A percentile compares a stretch with the other conserved stretches of the same genome.
Evolutionary conservation across 257 asterid species (phyloP).

Genomic region (Solanum sejunctum): DNA sequence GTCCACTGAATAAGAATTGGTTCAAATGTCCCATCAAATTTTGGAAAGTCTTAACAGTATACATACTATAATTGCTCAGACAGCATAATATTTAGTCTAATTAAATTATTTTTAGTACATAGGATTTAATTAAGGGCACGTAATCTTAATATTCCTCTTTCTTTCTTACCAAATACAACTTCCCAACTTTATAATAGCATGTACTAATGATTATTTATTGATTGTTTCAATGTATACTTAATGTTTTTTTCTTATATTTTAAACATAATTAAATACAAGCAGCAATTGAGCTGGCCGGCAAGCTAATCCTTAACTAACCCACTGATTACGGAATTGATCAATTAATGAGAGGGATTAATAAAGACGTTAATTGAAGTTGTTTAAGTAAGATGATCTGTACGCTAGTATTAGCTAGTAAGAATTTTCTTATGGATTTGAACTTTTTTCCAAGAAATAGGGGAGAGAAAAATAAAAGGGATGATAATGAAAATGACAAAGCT

Average conservation of each 20-base stretch:
- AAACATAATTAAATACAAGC: not conserved
- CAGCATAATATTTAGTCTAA: not conserved
- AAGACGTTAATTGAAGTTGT: not conserved
- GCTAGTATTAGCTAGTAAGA: no score
- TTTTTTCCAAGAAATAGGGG: no score
- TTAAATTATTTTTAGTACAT: not conserved
- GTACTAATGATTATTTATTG: not conserved
- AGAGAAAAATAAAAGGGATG: no score
- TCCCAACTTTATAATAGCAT: not conserved
- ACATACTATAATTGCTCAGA: not conserved
- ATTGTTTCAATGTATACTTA: not conserved
- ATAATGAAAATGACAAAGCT: no score
- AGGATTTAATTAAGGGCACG: not conserved
- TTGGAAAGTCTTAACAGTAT: not conserved
- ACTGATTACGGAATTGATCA: not conserved
- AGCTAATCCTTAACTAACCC: not conserved
- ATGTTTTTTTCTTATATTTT: not conserved
- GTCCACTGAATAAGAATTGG: not conserved
- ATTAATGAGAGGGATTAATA: not conserved
- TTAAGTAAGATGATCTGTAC: not conserved
- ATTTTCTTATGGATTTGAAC: no score
- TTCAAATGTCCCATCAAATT: not conserved
- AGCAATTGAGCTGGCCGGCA: not conserved
- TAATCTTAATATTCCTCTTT: not conserved
- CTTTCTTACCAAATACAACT: not conserved